Evolutionary conservation across 306 rosid genomes (phyloP).

Genomic region (Hylodesmum podocarpum): DNA sequence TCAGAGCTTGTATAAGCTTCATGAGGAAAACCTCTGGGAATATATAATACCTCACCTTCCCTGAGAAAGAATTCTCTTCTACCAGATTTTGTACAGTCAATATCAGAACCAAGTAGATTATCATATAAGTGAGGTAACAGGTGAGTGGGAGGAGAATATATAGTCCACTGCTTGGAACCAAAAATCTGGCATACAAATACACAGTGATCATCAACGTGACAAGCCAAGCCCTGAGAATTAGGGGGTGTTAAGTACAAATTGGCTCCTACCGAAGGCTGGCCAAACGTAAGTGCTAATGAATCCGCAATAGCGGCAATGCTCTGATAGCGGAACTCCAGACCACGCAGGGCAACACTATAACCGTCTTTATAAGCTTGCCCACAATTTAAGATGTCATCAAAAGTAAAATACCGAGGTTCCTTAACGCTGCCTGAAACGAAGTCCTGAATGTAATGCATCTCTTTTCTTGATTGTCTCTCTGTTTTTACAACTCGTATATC

Average conservation of each 20-base stretch:
- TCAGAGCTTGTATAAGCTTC: slow-evolving; percentile 62
- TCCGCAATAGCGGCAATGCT: slow-evolving; percentile 68
- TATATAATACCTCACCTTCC: slow-evolving; percentile 77
- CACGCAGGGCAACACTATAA: slow-evolving; percentile 79
- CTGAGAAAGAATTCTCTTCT: slow-evolving; percentile 49
- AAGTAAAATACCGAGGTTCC: slow-evolving; percentile 47
- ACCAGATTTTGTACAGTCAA: slow-evolving; percentile 41
- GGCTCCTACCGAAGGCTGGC: slow-evolving; percentile 89
- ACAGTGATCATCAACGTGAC: slow-evolving; percentile 88
- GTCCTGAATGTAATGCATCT: slow-evolving; percentile 64
- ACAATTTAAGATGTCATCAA: slow-evolving; percentile 49
- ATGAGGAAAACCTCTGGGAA: slow-evolving; percentile 88
- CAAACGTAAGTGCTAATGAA: slow-evolving; percentile 67
- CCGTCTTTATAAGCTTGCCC: slow-evolving; percentile 75
- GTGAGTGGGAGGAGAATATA: slow-evolving; percentile 48
- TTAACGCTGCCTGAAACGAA: slow-evolving; percentile 30
- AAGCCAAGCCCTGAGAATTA: slow-evolving; percentile 77
- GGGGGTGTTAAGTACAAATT: slow-evolving; percentile 94
- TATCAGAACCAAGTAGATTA: slow-evolving; percentile 46
- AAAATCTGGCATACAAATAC: slow-evolving; percentile 84
- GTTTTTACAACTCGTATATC: slow-evolving; percentile 76
- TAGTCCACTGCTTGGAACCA: slow-evolving; percentile 75
- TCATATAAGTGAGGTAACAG: slow-evolving; percentile 77
- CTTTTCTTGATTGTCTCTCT: slow-evolving; percentile 48
- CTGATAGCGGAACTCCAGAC: slow-evolving; percentile 73